Conservation (phyloP, 1,284 basidiomycete genomes). For the Grifola frondosa region DNA sequence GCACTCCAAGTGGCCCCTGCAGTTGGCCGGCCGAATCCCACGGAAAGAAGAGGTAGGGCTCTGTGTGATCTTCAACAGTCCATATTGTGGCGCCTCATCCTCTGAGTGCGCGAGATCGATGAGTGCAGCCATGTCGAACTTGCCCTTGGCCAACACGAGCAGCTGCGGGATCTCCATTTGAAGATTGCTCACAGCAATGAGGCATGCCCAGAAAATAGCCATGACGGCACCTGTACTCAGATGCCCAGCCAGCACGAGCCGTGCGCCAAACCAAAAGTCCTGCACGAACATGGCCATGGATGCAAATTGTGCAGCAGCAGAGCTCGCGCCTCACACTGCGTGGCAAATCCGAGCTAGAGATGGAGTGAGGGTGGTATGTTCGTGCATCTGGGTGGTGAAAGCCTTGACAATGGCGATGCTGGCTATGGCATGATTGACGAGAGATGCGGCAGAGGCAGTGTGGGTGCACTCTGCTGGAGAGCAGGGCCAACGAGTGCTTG, state of each 20-base stretch:
- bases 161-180: constrained; percentile 83
- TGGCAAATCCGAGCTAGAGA: constrained; percentile 56
- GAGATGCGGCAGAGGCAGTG: constrained; percentile 70
- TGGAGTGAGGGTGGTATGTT: constrained; percentile 47
- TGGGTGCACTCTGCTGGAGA: constrained; percentile 65
- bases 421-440: constrained; percentile 74
- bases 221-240: constrained; percentile 77
- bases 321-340: constrained; percentile 73
- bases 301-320: constrained; percentile 70
- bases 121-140: constrained; percentile 75
- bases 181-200: constrained; percentile 82
- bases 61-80: constrained; percentile 16
- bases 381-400: constrained; percentile 79
- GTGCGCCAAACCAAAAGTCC: constrained; percentile 93
- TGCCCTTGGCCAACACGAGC: constrained; percentile 79
- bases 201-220: constrained; percentile 93
- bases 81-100: constrained; percentile 5
- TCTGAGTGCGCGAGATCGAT: constrained; percentile 54
- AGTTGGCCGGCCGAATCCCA: constrained; percentile 56
- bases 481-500: constrained; percentile 68
- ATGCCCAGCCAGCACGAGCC: constrained; percentile 74
- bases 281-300: constrained; percentile 92
- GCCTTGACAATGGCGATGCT: constrained; percentile 92
- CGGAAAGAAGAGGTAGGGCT: constrained; percentile 41
- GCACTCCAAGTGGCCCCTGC: constrained; percentile 77